Conservation (phyloP, 257 asterid genomes). For the Thymus mandschuricus region DNA sequence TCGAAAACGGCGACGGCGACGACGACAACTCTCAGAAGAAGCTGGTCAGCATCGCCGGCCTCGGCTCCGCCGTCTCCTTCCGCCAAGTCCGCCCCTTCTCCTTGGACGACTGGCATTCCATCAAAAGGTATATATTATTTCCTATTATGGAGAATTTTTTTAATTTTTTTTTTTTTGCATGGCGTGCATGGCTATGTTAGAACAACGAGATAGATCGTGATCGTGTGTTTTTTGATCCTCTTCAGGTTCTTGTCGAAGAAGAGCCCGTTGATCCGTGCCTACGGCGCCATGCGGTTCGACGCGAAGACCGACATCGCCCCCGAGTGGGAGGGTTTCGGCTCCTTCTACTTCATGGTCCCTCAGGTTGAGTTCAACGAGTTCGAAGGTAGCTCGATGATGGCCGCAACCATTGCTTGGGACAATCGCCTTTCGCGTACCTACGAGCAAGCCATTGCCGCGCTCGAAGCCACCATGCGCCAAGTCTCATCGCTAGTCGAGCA, state of each 20-base stretch:
- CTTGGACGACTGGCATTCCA: constrained; percentile 75
- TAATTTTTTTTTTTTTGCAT: neutral
- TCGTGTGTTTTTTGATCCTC: neutral
- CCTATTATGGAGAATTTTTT: too few species aligned
- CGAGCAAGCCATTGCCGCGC: constrained; percentile 67
- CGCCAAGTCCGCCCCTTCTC: constrained; percentile 72
- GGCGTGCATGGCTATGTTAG: neutral
- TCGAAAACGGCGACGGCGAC: constrained; percentile 34
- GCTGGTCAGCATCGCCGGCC: constrained; percentile 83
- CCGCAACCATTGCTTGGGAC: constrained; percentile 97
- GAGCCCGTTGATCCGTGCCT: constrained; percentile 89
- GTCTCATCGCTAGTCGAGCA: constrained; percentile 58
- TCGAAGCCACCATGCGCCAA: constrained; percentile 73
- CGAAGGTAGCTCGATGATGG: constrained; percentile 86
- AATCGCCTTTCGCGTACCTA: constrained; percentile 66
- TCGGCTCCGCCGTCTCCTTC: constrained; percentile 93
- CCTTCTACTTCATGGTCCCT: constrained; percentile 94
- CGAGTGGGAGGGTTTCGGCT: constrained; percentile 92
- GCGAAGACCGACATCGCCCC: constrained; percentile 57
- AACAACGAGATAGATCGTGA: constrained; percentile 19
- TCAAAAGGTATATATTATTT: constrained; percentile 57
- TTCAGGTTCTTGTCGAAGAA: constrained; percentile 81
- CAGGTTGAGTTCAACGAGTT: constrained; percentile 95
- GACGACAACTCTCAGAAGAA: constrained; percentile 33
- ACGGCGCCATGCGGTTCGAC: constrained; percentile 93